Base-by-base conservation (phyloP, 192 early-diverging fungal species). In the Entrophospora sp. region DNA sequence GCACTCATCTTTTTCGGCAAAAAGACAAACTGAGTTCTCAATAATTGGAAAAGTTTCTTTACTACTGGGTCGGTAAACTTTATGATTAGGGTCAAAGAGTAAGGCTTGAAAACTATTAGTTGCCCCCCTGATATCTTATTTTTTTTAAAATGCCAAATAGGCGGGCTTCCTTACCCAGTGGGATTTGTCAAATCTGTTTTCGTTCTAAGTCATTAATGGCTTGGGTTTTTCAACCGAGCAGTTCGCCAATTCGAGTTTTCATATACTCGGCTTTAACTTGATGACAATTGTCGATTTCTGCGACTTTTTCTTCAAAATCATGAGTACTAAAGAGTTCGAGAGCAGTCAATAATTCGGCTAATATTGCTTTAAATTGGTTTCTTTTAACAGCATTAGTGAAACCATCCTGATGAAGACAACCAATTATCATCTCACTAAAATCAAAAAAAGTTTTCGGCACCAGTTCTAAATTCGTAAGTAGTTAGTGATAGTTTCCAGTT, bases 81-180 rank as follows among this genome's bases (percentile, higher is more conserved):
- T 40, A 40, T 40, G 38, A 40, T 40, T 40, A 40, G 38, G 38
- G 14, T 40, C 38, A 40, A 40, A 40, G 38, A 40, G 6, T 40
- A 40, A 40, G 38, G 38, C 38, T 40, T 40, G 38, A 40, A 40
- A 40, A 40, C 38, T 40, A 40, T 40, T 40, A 40, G 38, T 40
- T 40, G 38, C 38, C 38, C 38, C n/a, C 38, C 38, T 40, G 38
- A 51, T 51, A 51, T 25, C 18, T 51, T 51, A 51, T 25, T 51
- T 51, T 51, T 51, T 51, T 51, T 6, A 51, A 16, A 51, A 51
- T 51, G 24, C 48, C 48, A 51, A 51, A 51, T 51, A 51, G 24
- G 24, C 48, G 48, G 24, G 48, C 48, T 25, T 51, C 48, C 24
- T 51, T 51, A 25, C 48, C 24, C 24, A 51, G 48, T 20, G 48